These are phyloP conservation scores for Haematococcus lacustris DNA, from an alignment of 139 green algal species.

Conservation along the genomic window DNA sequence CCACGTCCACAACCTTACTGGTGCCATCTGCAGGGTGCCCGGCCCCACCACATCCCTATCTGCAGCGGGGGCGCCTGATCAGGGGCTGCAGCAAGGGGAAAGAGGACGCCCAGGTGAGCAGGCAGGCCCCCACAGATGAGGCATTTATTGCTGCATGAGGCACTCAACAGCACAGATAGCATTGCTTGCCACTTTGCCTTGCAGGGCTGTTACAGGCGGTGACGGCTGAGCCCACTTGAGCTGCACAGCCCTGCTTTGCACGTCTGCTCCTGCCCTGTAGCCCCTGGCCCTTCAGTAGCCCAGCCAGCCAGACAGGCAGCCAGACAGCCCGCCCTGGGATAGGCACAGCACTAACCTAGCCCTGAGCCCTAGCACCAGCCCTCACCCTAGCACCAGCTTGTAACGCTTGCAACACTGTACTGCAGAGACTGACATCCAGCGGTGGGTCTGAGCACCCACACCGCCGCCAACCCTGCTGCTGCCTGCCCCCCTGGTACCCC, in stretches of 20 bases:
- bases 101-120: too few relatives aligned
- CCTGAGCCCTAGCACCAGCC: too few relatives aligned
- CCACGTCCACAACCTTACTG: constrained; percentile 65
- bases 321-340: too few relatives aligned
- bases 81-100: background rate
- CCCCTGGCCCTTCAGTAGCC: too few relatives aligned
- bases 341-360: background rate
- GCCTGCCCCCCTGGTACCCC: background rate
- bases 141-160: background rate
- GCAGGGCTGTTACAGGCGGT: background rate
- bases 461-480: background rate
- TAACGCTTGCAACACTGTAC: background rate
- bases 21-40: constrained; percentile 58
- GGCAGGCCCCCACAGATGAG: background rate
- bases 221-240: background rate
- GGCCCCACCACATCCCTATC: background rate
- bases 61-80: background rate
- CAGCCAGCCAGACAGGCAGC: too few relatives aligned
- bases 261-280: too few relatives aligned
- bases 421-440: background rate
- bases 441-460: background rate
- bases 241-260: too few relatives aligned
- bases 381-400: too few relatives aligned
- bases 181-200: background rate
- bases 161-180: background rate